Percentiles rank a stretch among this genome's conserved stretches.
These are phyloP conservation scores for Marsdenia floribunda DNA, from an alignment of 257 asterid genomes.

Conservation along the genomic window DNA sequence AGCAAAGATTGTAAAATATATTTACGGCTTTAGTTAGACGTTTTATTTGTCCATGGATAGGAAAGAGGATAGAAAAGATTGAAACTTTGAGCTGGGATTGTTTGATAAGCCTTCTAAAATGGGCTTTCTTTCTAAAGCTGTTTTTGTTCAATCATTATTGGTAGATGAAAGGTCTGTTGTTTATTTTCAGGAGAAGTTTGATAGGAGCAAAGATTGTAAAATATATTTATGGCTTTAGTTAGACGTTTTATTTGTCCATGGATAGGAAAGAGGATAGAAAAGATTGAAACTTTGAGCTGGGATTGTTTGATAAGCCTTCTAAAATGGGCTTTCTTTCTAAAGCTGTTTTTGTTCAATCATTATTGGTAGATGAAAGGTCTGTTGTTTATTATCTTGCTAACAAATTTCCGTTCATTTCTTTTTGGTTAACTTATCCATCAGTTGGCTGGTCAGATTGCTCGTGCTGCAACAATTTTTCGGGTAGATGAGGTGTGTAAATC, in stretches of 20 bases:
- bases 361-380: background rate
- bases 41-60: background rate
- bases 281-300: no score
- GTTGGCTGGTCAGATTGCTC: conserved; percentile 97
- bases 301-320: background rate
- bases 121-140: conserved; percentile 3
- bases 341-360: background rate
- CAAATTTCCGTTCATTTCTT: background rate
- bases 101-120: background rate
- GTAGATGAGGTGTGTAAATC: conserved; percentile 67
- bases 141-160: background rate
- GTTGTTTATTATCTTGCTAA: background rate
- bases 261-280: background rate
- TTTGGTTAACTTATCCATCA: conserved; percentile 36
- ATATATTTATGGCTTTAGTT: background rate
- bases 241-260: background rate
- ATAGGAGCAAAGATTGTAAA: background rate
- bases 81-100: background rate
- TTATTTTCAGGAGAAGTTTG: background rate
- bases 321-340: background rate
- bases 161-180: background rate
- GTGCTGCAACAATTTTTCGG: conserved; percentile 83
- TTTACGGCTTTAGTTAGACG: background rate
- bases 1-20: background rate
- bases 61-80: background rate